These are phyloP conservation scores for Raphanus sativus DNA, from an alignment of 345 rosid genomes.

Conservation along the genomic window DNA sequence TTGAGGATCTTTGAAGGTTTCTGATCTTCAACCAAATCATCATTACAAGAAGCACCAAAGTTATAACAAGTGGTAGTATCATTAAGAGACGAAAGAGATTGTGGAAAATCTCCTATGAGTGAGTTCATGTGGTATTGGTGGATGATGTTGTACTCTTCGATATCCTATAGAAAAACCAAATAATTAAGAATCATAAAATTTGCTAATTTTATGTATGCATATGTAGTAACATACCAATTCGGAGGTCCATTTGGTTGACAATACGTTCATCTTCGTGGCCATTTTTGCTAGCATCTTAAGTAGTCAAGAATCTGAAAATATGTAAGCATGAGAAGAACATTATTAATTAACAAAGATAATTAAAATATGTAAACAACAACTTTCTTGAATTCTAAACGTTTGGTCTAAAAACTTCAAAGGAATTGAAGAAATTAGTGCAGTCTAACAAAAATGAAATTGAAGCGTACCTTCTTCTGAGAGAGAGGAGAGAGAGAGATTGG, in stretches of 20 bases:
- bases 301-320: slow-evolving; percentile 10
- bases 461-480: slow-evolving; percentile 16
- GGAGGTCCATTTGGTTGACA: slow-evolving; percentile 22
- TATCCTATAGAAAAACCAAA: slow-evolving; percentile 17
- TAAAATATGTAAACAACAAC: background rate
- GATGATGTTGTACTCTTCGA: slow-evolving; percentile 30
- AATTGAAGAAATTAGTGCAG: slow-evolving; percentile 1
- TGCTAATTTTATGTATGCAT: background rate
- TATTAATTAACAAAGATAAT: background rate
- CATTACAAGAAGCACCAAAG: slow-evolving; percentile 7
- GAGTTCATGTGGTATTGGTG: slow-evolving; percentile 34
- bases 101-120: slow-evolving; percentile 30
- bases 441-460: background rate
- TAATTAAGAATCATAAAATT: background rate
- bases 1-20: slow-evolving; percentile 31
- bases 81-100: slow-evolving; percentile 8
- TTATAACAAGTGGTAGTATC: slow-evolving; percentile 6
- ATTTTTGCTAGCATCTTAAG: background rate
- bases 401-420: background rate
- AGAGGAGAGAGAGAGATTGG: slow-evolving; percentile 6
- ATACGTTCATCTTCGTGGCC: slow-evolving; percentile 26
- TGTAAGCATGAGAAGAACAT: background rate
- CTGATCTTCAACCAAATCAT: background rate
- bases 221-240: slow-evolving; percentile 17
- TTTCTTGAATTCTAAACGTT: slow-evolving; percentile 1